Percentiles rank a stretch among this genome's conserved stretches.
Conservation (phyloP, 805 yeast species). For the Metschnikowia shivogae region DNA sequence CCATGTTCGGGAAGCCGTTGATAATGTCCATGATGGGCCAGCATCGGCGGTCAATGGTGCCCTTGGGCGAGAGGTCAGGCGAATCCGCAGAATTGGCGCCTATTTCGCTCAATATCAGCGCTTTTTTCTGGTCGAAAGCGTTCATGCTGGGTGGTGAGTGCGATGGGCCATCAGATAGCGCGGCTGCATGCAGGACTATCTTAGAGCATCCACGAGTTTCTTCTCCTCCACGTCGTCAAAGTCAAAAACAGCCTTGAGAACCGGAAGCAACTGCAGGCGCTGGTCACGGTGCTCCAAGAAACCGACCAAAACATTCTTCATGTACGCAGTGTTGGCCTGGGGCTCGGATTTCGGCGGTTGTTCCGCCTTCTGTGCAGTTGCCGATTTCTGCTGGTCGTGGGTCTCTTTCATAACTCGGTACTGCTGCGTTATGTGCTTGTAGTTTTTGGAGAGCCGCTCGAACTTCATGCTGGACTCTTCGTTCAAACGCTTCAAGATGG, state of each 20-base stretch:
- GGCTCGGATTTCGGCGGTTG: slow-evolving; percentile 15
- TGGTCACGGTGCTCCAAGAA: slow-evolving; percentile 92
- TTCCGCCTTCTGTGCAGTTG: slow-evolving; percentile 11
- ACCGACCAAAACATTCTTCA: slow-evolving; percentile 87
- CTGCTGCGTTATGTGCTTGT: slow-evolving; percentile 60
- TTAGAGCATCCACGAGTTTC: slow-evolving; percentile 57
- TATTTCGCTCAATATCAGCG: slow-evolving; percentile 50
- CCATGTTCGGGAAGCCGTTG: slow-evolving; percentile 61
- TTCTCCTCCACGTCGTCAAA: slow-evolving; percentile 69
- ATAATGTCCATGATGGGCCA: slow-evolving; percentile 68
- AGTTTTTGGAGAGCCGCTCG: slow-evolving; percentile 66
- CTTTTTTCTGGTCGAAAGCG: slow-evolving; percentile 67
- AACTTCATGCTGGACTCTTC: slow-evolving; percentile 66
- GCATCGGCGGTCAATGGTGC: slow-evolving; percentile 72
- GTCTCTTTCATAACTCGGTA: slow-evolving; percentile 41
- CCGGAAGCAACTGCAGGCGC: slow-evolving; percentile 79
- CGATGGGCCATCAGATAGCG: neutral
- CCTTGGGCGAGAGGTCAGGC: slow-evolving; percentile 81
- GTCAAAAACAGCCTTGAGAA: slow-evolving; percentile 68
- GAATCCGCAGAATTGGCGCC: slow-evolving; percentile 34
- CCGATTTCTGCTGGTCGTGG: slow-evolving; percentile 6
- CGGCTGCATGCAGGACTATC: slow-evolving; percentile 16
- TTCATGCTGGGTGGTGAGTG: slow-evolving; percentile 24
- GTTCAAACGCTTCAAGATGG: slow-evolving; percentile 53
- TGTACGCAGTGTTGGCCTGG: slow-evolving; percentile 58